Evolutionary conservation across 257 asterid genomes (phyloP), one percentile per base, ranked within the genome.

Genomic region (Agastache rugosa): DNA sequence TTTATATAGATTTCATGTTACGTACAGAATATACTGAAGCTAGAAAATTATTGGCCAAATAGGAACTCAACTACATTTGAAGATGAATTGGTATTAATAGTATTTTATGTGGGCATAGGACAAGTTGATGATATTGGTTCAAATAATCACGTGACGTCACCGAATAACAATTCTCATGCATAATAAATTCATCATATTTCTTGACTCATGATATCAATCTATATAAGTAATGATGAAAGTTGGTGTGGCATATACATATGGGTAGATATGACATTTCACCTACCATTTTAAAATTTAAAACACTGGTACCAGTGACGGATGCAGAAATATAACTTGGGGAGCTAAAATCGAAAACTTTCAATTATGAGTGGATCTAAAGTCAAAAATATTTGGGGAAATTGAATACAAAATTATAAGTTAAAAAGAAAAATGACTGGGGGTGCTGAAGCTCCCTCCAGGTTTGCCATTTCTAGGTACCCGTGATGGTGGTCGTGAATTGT

Each of bases 1-100:
- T 66, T 54, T 34, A 16, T 35, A 27, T 73, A 11, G 55, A 4
- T 15, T 47, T 45, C n/a, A 3, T 4, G 51, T 11, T 75, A n/a
- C n/a, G n/a, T n/a, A 50, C 41, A 50, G 67, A 48, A 42, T 53
- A 23, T 39, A 25, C 29, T 25, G 7, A 31, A 31, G 37, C 37
- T 31, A 63, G 15, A 47, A 63, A 35, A 64, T 12, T 15, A 63
- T 56, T 65, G 79, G 58, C 67, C 11, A 42, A 60, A 45, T 76
- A 54, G 62, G 63, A 45, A 47, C 71, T 68, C 22, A 53, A 27
- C 2, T 14, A 45, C 20, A 59, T n/a, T 42, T 60, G 53, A 61
- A 29, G 25, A 8, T 62, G 63, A 25, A 23, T 23, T 42, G 44
- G n/a, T 29, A 29, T 29, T 29, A 66, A 15, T 12, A 67, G 72